A percentile compares a stretch with the other conserved stretches of the same genome.
Evolutionary conservation across 1,139 yeast species (phyloP).

Genomic region (Hemisphaericaspora xylofermentans): DNA sequence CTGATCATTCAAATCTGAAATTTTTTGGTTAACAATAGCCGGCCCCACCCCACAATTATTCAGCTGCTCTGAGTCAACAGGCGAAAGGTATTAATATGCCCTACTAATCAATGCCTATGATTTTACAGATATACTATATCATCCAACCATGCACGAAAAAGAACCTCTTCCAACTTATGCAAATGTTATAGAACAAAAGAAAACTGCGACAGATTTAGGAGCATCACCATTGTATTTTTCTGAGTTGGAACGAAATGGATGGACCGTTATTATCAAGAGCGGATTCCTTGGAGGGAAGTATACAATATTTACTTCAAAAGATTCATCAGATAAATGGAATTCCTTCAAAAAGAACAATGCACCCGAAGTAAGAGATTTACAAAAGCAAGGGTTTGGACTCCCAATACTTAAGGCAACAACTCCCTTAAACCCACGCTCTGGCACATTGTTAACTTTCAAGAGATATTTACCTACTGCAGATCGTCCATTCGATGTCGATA

Average conservation of each 20-base stretch:
- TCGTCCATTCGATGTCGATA: slow-evolving; percentile 13
- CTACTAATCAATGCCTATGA: too few species aligned
- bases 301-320: slow-evolving; percentile 12
- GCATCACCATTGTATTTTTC: slow-evolving; percentile 11
- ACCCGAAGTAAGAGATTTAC: neutral
- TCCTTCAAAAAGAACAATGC: slow-evolving; percentile 9
- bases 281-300: slow-evolving; percentile 12
- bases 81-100: too few species aligned
- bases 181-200: too few species aligned
- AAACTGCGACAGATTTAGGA: too few species aligned
- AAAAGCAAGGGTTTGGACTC: slow-evolving; percentile 10
- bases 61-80: too few species aligned
- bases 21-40: too few species aligned
- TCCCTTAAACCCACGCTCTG: slow-evolving; percentile 1
- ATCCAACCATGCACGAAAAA: too few species aligned
- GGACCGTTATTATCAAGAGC: slow-evolving; percentile 12
- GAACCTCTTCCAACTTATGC: too few species aligned
- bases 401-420: slow-evolving; percentile 12
- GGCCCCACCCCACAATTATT: too few species aligned
- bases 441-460: slow-evolving; percentile 11
- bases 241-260: slow-evolving; percentile 6
- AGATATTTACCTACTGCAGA: slow-evolving; percentile 8
- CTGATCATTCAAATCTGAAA: too few species aligned
- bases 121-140: too few species aligned
- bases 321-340: slow-evolving; percentile 11